Percentiles rank a stretch among this genome's conserved stretches.
Evolutionary conservation across 2,329 filamentous ascomycete genomes (phyloP).

Genomic region (Arthrobotrys sinensis): DNA sequence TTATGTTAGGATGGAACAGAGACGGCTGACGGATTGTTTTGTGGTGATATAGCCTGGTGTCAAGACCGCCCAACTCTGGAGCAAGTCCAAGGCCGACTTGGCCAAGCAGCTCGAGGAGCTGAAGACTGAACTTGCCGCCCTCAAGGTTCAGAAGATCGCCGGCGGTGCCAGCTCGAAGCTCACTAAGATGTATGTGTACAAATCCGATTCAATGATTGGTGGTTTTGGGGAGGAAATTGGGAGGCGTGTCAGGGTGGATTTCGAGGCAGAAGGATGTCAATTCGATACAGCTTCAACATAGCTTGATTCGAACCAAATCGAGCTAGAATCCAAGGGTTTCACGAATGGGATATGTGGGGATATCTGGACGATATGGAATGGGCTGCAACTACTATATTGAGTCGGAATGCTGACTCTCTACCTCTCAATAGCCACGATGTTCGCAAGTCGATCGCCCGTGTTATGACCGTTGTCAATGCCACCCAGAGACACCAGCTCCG

Average conservation of each 20-base stretch:
- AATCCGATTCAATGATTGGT: slow-evolving; percentile 56
- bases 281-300: neutral
- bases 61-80: slow-evolving; percentile 97
- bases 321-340: slow-evolving; percentile 21
- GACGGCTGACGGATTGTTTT: slow-evolving; percentile 62
- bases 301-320: neutral
- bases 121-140: slow-evolving; percentile 95
- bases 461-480: slow-evolving; percentile 99
- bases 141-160: slow-evolving; percentile 98
- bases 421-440: slow-evolving; percentile 84
- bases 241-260: slow-evolving; percentile 20
- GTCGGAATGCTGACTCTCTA: slow-evolving; percentile 47
- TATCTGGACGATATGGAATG: neutral
- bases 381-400: slow-evolving; percentile 16
- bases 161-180: slow-evolving; percentile 94
- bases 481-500: slow-evolving; percentile 98
- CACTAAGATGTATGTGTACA: slow-evolving; percentile 87
- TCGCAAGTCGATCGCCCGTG: slow-evolving; percentile 98
- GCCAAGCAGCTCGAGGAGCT: slow-evolving; percentile 94
- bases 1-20: slow-evolving; percentile 67
- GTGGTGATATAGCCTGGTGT: slow-evolving; percentile 76
- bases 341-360: slow-evolving; percentile 31
- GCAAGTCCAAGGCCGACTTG: slow-evolving; percentile 99
- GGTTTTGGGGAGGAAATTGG: slow-evolving; percentile 8
- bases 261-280: slow-evolving; percentile 53